Conservation (phyloP, 2,329 filamentous ascomycete genomes). For the Ascochyta fabae region DNA sequence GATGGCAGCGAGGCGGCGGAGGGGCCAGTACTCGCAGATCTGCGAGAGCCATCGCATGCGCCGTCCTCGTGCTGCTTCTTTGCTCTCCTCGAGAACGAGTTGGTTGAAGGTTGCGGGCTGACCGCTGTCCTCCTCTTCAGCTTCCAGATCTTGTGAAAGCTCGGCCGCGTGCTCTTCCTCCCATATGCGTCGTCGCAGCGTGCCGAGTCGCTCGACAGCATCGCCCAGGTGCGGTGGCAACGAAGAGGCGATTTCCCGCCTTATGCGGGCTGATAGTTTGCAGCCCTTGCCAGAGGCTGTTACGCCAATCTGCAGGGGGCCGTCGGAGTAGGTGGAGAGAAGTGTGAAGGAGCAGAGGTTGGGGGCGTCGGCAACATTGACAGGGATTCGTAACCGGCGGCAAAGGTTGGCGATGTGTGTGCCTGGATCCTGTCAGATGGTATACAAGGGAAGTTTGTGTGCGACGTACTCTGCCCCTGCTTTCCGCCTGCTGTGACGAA, state of each 20-base stretch:
- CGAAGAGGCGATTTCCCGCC: conserved; percentile 82
- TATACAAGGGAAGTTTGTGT: neutral
- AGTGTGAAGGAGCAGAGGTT: conserved; percentile 88
- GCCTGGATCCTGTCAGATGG: conserved; percentile 52
- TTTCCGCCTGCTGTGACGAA: conserved; percentile 74
- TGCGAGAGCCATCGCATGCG: conserved; percentile 93
- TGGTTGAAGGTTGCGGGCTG: conserved; percentile 86
- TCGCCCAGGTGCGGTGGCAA: conserved; percentile 77
- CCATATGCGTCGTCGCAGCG: conserved; percentile 50
- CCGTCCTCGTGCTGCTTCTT: conserved; percentile 75
- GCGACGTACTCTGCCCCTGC: conserved; percentile 54
- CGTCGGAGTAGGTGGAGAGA: conserved; percentile 86
- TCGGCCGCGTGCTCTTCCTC: conserved; percentile 59
- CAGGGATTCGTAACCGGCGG: conserved; percentile 79
- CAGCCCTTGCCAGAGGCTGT: conserved; percentile 95
- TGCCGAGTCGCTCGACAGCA: conserved; percentile 79
- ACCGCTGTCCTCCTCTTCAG: conserved; percentile 68
- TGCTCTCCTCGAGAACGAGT: conserved; percentile 75
- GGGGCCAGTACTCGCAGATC: conserved; percentile 98
- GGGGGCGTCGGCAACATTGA: conserved; percentile 91
- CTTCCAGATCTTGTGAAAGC: conserved; percentile 52
- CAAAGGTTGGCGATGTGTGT: conserved; percentile 76
- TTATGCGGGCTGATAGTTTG: conserved; percentile 87
- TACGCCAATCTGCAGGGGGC: conserved; percentile 91
- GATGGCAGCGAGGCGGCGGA: conserved; percentile 79